Conservation (phyloP, 768 basidiomycete genomes). For the Imleria badia region DNA sequence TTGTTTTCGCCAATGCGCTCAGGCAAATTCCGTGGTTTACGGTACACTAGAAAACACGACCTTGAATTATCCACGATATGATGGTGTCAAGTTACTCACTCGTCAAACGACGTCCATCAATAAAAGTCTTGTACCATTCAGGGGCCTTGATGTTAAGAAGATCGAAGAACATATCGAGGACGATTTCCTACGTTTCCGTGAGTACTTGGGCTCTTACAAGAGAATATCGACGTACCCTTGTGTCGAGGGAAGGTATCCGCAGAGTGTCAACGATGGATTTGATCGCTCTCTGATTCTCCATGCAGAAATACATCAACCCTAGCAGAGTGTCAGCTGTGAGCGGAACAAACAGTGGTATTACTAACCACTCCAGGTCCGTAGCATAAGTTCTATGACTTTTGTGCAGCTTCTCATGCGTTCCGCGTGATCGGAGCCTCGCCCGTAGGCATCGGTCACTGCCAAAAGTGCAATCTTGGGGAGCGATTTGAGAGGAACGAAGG, state of each 20-base stretch:
- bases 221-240: conserved; percentile 51
- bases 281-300: conserved; percentile 85
- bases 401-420: conserved; percentile 79
- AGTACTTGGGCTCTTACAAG: conserved; percentile 4
- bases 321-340: conserved; percentile 18
- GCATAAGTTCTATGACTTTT: conserved; percentile 76
- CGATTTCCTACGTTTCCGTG: conserved; percentile 66
- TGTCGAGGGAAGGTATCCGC: conserved; percentile 83
- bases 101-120: conserved; percentile 83
- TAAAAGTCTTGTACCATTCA: conserved; percentile 91
- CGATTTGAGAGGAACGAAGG: not conserved
- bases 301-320: conserved; percentile 92
- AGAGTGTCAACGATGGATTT: conserved; percentile 82
- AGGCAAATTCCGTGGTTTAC: conserved; percentile 45
- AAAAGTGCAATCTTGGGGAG: conserved; percentile 71
- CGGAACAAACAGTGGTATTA: conserved; percentile 5
- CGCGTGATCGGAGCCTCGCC: conserved; percentile 73
- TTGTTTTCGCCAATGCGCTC: conserved; percentile 35
- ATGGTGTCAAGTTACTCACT: conserved; percentile 47
- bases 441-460: conserved; percentile 91
- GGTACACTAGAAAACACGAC: conserved; percentile 54
- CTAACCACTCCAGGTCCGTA: conserved; percentile 93
- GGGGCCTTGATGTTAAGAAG: conserved; percentile 89
- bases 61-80: not conserved
- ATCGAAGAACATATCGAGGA: conserved; percentile 94